Evolutionary conservation across 495 filamentous ascomycete species (phyloP), one percentile per base, ranked within the genome.

Genomic region (Penicillium psychrofluorescens): DNA sequence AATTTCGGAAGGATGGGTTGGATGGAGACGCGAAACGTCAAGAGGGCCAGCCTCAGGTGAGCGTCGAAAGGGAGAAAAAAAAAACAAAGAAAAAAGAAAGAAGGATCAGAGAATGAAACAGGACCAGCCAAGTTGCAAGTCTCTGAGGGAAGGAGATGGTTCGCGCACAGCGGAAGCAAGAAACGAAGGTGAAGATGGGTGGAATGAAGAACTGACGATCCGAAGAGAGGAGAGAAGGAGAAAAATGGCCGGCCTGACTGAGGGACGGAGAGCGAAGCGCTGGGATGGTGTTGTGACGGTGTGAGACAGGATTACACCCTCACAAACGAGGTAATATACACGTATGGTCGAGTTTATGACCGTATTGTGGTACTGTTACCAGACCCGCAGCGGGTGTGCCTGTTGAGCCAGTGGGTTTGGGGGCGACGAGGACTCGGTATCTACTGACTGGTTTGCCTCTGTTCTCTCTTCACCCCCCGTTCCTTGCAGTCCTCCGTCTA

Each of bases 91-190:
- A 48, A 35, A 48, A 35, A 39, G 51, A 38, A 58, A 55, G 65
- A 59, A 62, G 38, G 52, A 22, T 56, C 48, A 56, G 54, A 67
- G 61, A 63, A 48, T 60, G 22, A 55, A 57, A 69, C 58, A 65
- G 60, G 68, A 57, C 67, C 67, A 65, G 67, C 67, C 66, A 57
- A 43, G 52, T 62, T 53, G 45, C 50, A 61, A 58, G 57, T 53
- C 63, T 67, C 59, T 67, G 54, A 42, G 48, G 55, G 44, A 55
- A 45, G 30, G 27, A 46, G 15, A 32, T 22, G 40, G 46, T 58
- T 54, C 56, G 61, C 67, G 64, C 65, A 61, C 64, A 62, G 64
- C 67, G 67, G 67, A 56, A 58, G 43, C 43, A 55, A 63, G 54
- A 61, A 67, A 67, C 53, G 62, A 67, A 66, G 46, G 62, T 53